Evolutionary conservation across 2,329 filamentous ascomycete species (phyloP), one percentile per base, ranked within the genome.

Genomic region (Mollisiaceae sp.): DNA sequence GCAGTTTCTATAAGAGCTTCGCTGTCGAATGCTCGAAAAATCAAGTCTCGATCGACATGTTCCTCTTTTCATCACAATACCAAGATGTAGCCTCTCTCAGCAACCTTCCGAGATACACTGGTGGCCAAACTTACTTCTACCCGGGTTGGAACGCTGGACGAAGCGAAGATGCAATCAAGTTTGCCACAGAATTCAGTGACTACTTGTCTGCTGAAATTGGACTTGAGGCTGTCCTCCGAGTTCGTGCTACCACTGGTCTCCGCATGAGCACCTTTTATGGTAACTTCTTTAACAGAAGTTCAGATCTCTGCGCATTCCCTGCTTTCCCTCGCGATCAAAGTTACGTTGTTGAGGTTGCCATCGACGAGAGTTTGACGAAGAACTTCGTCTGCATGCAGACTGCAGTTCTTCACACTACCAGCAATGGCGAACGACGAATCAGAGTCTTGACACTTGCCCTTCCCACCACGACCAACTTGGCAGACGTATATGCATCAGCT

Each of bases 271-370:
- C 94, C 1, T 99, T 99, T 81, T 99, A 98, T 79, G 95, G 95
- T 72, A 99, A 99, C 82, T 99, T 99, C 81, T 99, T 99, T 85
- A 99, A 98, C 82, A 88, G 95, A 72, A 97, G 93, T 77, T 97
- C 94, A 18, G 95, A 99, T 80, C 87, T 99, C 38, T 98, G 95
- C 78, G 95, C 95, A 14, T 99, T 99, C 85, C 95, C 95, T 1
- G 94, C 95, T 0, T 98, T 99, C 83, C 95, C 95, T 38, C 90
- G 95, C 76, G 95, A 99, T 75, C 95, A 99, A 78, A 93, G 92
- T 69, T 98, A 98, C 76, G 95, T 98, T 52, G 94, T 99, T 22
- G 95, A 99, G 79, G 96, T 99, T 63, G 94, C 95, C 15, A 98
- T 99, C 71, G 95, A 99, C 73, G 95, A 99, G 81, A 95, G 88